Conservation (phyloP, 2,329 filamentous ascomycete genomes). For the Colletotrichum tropicicola region DNA sequence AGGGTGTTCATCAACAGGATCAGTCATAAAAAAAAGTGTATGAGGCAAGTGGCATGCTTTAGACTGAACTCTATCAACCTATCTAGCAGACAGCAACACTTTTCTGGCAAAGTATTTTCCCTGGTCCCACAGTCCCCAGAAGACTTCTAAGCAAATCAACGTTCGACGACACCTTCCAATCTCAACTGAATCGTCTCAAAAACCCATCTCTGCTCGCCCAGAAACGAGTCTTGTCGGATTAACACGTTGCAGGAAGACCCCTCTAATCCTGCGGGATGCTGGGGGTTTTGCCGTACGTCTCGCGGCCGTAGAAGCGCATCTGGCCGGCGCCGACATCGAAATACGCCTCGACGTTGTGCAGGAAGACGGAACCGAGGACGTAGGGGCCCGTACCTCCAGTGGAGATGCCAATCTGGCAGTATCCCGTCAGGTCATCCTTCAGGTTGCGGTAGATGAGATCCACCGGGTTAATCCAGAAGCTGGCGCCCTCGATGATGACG, state of each 20-base stretch:
- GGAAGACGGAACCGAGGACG: constrained; percentile 58
- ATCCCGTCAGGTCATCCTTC: constrained; percentile 52
- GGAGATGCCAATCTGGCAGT: constrained; percentile 58
- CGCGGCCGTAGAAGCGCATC: constrained; percentile 51
- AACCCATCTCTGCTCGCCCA: neutral
- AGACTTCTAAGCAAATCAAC: neutral
- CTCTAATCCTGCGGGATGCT: constrained; percentile 10
- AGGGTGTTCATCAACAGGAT: neutral
- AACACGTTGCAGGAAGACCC: neutral
- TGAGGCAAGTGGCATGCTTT: constrained; percentile 15
- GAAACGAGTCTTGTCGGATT: neutral
- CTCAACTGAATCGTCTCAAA: neutral
- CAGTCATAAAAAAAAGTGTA: neutral
- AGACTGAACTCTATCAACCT: constrained; percentile 12
- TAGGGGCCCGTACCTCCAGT: constrained; percentile 55
- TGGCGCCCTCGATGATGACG: constrained; percentile 51
- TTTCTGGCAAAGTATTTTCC: constrained; percentile 7
- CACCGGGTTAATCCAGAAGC: constrained; percentile 57
- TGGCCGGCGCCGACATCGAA: constrained; percentile 56
- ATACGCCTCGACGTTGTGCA: constrained; percentile 60
- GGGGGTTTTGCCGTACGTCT: constrained; percentile 25
- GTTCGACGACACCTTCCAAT: neutral
- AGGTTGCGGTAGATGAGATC: constrained; percentile 57
- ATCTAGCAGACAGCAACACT: constrained; percentile 11
- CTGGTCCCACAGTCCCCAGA: neutral